Percentiles rank a stretch among this genome's conserved stretches.
phyloP scores from a whole-genome alignment of 2,329 filamentous ascomycete genomes.

The Fusarium oxysporum region DNA sequence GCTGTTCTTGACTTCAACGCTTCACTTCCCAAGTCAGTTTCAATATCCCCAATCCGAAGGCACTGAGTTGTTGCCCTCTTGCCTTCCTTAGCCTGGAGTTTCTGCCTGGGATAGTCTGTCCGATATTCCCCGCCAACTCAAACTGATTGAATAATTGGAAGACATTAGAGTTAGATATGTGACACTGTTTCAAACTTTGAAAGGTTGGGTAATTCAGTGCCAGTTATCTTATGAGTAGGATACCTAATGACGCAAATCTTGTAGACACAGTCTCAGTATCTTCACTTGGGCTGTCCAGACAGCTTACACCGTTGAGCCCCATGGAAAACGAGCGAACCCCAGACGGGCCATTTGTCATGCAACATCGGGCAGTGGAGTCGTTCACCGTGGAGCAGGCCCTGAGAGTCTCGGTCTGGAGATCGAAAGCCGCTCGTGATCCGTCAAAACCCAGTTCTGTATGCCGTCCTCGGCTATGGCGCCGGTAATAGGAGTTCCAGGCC shows the following conservation, averaged over 20 bases:
- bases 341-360: constrained; percentile 42
- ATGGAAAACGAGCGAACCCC: constrained; percentile 38
- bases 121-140: neutral
- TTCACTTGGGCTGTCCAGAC: neutral
- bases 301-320: constrained; percentile 14
- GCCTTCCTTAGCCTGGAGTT: neutral
- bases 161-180: neutral
- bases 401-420: constrained; percentile 24
- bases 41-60: neutral
- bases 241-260: neutral
- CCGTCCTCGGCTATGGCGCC: constrained; percentile 39
- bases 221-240: neutral
- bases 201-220: neutral
- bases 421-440: constrained; percentile 39
- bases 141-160: neutral
- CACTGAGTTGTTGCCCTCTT: neutral
- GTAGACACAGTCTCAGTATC: neutral
- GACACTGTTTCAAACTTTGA: neutral
- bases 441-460: constrained; percentile 20
- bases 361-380: constrained; percentile 23
- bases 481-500: constrained; percentile 36
- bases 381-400: constrained; percentile 4
- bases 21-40: neutral
- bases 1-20: neutral
- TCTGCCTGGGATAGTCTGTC: neutral